These are phyloP conservation scores for Saccharomycopsis schoenii DNA, from an alignment of 805 yeast species.

Conservation along the genomic window DNA sequence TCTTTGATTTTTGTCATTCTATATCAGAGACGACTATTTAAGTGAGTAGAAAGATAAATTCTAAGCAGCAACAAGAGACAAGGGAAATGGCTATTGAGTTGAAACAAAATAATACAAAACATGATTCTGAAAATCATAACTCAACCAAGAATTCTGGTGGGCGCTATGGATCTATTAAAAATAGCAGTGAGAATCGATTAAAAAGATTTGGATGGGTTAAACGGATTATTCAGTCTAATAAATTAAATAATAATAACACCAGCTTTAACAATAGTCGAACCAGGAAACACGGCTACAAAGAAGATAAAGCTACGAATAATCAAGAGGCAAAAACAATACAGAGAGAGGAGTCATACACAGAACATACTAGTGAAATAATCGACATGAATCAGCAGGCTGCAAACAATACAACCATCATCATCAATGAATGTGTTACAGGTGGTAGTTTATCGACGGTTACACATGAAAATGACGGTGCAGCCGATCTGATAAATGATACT, in stretches of 20 bases:
- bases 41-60: neutral
- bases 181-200: slow-evolving; percentile 1
- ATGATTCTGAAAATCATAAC: neutral
- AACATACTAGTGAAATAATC: neutral
- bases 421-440: neutral
- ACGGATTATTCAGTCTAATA: slow-evolving; percentile 16
- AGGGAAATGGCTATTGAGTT: neutral
- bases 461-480: neutral
- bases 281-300: neutral
- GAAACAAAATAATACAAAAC: neutral
- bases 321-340: neutral
- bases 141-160: neutral
- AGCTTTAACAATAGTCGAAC: neutral
- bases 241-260: neutral
- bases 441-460: neutral
- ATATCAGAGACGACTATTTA: neutral
- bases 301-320: neutral
- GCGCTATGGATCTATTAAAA: neutral
- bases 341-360: neutral
- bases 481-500: neutral
- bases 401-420: neutral
- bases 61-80: neutral
- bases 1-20: too few species aligned
- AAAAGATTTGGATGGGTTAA: slow-evolving; percentile 18
- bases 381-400: neutral